Conservation (phyloP, 2,329 filamentous ascomycete genomes). For the Leptodontidium sp. region DNA sequence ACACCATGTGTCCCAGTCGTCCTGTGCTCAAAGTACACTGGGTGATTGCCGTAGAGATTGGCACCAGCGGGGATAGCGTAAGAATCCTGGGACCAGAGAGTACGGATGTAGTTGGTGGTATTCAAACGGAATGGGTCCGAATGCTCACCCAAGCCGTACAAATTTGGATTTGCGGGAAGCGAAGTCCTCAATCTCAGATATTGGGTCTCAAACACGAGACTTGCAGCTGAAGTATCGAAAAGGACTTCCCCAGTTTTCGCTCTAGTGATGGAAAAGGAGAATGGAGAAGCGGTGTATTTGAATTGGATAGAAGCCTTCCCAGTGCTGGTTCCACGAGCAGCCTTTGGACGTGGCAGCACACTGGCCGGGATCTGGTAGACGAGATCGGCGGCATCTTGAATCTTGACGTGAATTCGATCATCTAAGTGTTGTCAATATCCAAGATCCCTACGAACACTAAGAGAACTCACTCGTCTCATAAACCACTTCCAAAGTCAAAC, state of each 20-base stretch:
- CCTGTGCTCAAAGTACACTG: conserved; percentile 70
- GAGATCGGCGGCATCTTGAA: conserved; percentile 64
- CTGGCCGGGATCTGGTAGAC: conserved; percentile 70
- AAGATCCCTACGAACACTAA: not conserved
- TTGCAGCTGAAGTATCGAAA: conserved; percentile 66
- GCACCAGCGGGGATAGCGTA: conserved; percentile 61
- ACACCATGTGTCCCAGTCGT: conserved; percentile 67
- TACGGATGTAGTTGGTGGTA: conserved; percentile 67
- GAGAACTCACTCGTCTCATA: conserved; percentile 62
- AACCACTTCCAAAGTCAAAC: conserved; percentile 65
- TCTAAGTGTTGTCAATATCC: conserved; percentile 49
- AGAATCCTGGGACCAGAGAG: conserved; percentile 68
- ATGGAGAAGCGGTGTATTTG: conserved; percentile 60
- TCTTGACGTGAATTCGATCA: conserved; percentile 69
- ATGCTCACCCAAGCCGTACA: conserved; percentile 73
- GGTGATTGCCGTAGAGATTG: conserved; percentile 71
- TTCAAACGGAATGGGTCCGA: conserved; percentile 65
- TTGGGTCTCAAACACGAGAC: conserved; percentile 69
- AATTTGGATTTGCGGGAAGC: conserved; percentile 63
- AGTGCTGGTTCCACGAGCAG: conserved; percentile 44
- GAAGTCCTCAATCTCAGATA: conserved; percentile 69
- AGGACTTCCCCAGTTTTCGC: conserved; percentile 59
- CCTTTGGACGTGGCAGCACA: conserved; percentile 61
- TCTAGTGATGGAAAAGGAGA: conserved; percentile 65
- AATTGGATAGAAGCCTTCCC: conserved; percentile 57